Evolutionary conservation across 208 protist species (phyloP).

Genomic region (Trypanosomatidae sp.): DNA sequence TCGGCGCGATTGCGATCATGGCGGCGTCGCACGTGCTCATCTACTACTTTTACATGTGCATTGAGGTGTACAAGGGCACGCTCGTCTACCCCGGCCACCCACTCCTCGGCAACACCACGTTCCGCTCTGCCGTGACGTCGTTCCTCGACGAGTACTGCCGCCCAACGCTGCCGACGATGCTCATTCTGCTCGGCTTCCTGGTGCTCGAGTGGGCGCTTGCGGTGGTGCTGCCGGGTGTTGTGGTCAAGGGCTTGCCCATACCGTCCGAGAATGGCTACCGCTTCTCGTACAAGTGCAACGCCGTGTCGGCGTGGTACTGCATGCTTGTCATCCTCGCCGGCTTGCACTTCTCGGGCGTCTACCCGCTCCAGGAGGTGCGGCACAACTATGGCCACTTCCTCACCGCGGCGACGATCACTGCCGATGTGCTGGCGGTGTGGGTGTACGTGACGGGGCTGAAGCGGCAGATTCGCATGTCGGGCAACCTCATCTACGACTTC

Average conservation of each 20-base stretch:
- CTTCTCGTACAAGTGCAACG: constrained; percentile 87
- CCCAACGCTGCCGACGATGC: constrained; percentile 27
- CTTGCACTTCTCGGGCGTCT: constrained; percentile 59
- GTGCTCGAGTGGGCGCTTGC: constrained; percentile 69
- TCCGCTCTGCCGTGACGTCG: constrained; percentile 25
- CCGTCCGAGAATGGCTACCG: constrained; percentile 68
- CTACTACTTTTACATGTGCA: constrained; percentile 83
- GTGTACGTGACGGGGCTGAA: constrained; percentile 49
- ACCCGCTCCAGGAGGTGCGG: constrained; percentile 43
- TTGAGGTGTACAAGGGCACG: constrained; percentile 63
- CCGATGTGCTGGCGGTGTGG: constrained; percentile 58
- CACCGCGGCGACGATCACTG: constrained; percentile 60
- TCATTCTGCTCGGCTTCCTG: constrained; percentile 51
- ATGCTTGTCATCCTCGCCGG: constrained; percentile 38
- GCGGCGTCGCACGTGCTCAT: constrained; percentile 72
- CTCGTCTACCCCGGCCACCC: constrained; percentile 74
- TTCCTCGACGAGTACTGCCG: constrained; percentile 32
- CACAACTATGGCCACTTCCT: constrained; percentile 67
- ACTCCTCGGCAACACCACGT: constrained; percentile 36
- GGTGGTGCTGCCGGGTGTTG: constrained; percentile 55
- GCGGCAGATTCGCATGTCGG: constrained; percentile 70
- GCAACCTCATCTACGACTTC: constrained; percentile 90
- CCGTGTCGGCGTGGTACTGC: constrained; percentile 68
- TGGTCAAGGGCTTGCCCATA: constrained; percentile 73
- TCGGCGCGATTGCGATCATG: constrained; percentile 67